Base-by-base conservation (phyloP, 352 stramenopile species). In the Phytopythium cucurbitacearum region DNA sequence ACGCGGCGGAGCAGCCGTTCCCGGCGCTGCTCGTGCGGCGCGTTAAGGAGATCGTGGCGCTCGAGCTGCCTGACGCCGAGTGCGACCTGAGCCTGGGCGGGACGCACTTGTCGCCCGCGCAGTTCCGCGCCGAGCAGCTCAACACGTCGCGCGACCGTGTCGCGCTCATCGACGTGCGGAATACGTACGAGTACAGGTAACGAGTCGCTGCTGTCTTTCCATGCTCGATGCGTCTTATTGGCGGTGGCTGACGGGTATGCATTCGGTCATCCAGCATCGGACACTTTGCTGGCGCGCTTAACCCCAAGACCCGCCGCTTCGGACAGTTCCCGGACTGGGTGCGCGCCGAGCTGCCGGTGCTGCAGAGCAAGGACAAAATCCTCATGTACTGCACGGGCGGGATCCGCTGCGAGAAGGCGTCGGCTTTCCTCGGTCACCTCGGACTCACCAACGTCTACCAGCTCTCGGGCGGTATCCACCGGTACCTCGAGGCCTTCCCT, bases 361-460 rank as follows among this genome's bases (percentile, higher is more conserved):
- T 94, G 16, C 64, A 85, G 55, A 53, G 74, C 49, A 88, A 91
- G 48, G 64, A 81, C 46, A 84, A 83, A 53, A 82, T 94, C 55
- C 67, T 94, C 67, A 91, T 94, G 84, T 94, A 91, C 61, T 94
- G 84, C 68, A 94, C 84, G 0, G 84, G 84, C 35, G 84, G 84
- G 55, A 85, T 94, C 46, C 84, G 84, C 11, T 94, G 84, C 33
- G 84, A 94, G 57, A 94, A 94, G 57, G 84, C 84, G 10, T 89
- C 81, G 40, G 80, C 80, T 37, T 89, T 84, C 59, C 73, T 94
- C 21, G 72, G 76, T 41, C 74, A 90, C 38, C 60, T 91, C 16
- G 84, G 84, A 1, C 59, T 92, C 1, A 45, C 59, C 40, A 80
- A 86, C 21, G 84, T 94, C 41, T 94, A 76, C 47, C 85, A 95